Percentiles rank a stretch among this genome's conserved stretches.
phyloP scores from a whole-genome alignment of 495 filamentous ascomycete species.

The Cladorrhinum samala region DNA sequence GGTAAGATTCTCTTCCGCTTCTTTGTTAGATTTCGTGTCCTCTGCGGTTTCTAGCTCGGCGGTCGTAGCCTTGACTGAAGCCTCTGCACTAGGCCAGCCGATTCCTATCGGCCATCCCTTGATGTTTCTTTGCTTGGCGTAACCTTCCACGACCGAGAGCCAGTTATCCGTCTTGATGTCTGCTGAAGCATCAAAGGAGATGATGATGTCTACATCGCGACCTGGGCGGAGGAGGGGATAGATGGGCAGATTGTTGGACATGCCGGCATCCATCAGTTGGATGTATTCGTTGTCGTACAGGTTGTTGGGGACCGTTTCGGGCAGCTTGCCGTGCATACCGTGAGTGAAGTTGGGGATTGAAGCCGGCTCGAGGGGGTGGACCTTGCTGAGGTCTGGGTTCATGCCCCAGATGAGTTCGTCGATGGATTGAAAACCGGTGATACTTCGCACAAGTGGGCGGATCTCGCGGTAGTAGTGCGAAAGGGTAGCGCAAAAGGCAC shows the following conservation, averaged over 20 bases:
- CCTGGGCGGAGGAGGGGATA: slow-evolving; percentile 88
- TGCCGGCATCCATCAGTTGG: slow-evolving; percentile 93
- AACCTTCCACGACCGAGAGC: slow-evolving; percentile 88
- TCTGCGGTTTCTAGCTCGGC: slow-evolving; percentile 65
- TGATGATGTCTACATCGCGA: slow-evolving; percentile 81
- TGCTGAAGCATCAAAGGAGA: slow-evolving; percentile 43
- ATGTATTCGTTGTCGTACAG: slow-evolving; percentile 64
- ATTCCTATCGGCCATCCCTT: slow-evolving; percentile 90
- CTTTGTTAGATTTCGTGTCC: slow-evolving; percentile 46
- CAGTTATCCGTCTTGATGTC: slow-evolving; percentile 56
- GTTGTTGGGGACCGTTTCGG: slow-evolving; percentile 64
- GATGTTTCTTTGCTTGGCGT: slow-evolving; percentile 78
- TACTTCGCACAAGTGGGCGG: slow-evolving; percentile 64
- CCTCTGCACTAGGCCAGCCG: slow-evolving; percentile 71
- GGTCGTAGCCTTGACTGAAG: slow-evolving; percentile 47
- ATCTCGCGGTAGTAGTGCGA: slow-evolving; percentile 95
- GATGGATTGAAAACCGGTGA: slow-evolving; percentile 69
- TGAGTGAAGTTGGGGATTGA: slow-evolving; percentile 79
- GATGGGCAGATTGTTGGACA: slow-evolving; percentile 95
- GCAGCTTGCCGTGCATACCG: slow-evolving; percentile 70
- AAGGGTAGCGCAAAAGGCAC: slow-evolving; percentile 90
- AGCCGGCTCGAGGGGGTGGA: slow-evolving; percentile 89
- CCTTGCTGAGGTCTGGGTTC: slow-evolving; percentile 73
- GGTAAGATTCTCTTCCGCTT: slow-evolving; percentile 57
- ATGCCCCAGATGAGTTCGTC: slow-evolving; percentile 80